Base-by-base conservation (phyloP, 768 basidiomycete species). In the Rhodotorula babjevae region DNA sequence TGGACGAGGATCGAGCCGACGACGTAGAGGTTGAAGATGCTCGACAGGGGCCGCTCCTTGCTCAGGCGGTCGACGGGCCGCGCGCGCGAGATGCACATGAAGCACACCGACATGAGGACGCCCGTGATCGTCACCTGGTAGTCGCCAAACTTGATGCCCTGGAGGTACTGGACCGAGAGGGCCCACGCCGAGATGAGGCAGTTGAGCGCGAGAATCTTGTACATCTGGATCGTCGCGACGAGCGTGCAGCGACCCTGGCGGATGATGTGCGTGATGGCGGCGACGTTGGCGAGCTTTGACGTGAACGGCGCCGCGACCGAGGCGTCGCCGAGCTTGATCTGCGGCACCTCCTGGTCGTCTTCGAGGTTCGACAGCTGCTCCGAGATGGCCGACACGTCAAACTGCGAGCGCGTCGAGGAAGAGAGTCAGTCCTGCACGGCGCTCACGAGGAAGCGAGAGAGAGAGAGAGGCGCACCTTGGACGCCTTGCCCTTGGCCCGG, bases 161-260 rank as follows among this genome's bases (percentile, higher is more conserved):
- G 95, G 4, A 99, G 85, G 79, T 99, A 97, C 81, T 95, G 94
- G 44, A 98, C 96, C 76, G 91, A 93, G 72, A 98, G 84, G 80
- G 92, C 94, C 83, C 95, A 98, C n/a, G 96, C 96, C 7, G 94
- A 95, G 82, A 98, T 99, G 55, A 99, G 84, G 79, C 96, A 98
- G 80, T 98, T 99, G 67, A 99, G 83, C 2, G 95, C 96, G 50
- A 99, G 84, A 76, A 99, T 99, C 84, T 97, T 96, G 87, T 97
- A 99, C 96, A 99, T 99, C 83, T 99, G 96, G 65, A 95, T 90
- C 7, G 96, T 99, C 4, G 96, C 96, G 58, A 98, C 96, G 27
- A 99, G 87, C 1, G 96, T 99, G 84, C 96, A 98, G 42, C 96
- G 91, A 33, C 96, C 96, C 82, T 98, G 96, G 29, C 96, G 88